These are phyloP conservation scores for Chlamydomonas sp. DNA, from an alignment of 139 green algal genomes.

Conservation along the genomic window DNA sequence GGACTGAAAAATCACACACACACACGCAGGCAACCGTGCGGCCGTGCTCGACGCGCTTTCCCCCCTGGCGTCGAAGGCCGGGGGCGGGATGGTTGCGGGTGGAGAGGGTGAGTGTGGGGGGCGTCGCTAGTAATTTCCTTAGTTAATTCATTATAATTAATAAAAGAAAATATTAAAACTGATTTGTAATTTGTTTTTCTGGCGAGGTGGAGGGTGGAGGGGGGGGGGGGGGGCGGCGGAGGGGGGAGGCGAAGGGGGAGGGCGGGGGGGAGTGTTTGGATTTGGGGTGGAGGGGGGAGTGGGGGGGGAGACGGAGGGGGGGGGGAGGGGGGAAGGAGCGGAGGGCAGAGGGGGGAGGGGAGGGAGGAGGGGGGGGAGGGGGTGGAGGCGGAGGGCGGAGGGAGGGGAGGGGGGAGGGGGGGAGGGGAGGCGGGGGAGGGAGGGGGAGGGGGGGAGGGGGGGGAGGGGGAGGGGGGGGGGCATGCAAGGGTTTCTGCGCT, in stretches of 20 bases:
- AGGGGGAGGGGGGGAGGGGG: not conserved
- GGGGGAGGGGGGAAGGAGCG: slow-evolving; percentile 1
- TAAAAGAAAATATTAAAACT: not conserved
- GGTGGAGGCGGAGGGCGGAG: not conserved
- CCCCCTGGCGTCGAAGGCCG: not conserved
- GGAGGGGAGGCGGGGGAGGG: not conserved
- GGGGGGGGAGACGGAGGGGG: no score
- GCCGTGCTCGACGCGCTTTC: slow-evolving; percentile 52
- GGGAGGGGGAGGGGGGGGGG: no score
- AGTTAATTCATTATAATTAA: no score
- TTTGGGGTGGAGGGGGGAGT: not conserved
- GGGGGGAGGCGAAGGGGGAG: not conserved
- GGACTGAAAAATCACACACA: not conserved
- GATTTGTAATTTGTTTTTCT: not conserved
- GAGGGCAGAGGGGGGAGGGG: not conserved
- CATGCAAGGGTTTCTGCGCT: no score
- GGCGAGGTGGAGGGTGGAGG: not conserved
- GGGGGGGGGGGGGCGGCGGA: not conserved
- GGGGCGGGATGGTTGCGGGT: not conserved
- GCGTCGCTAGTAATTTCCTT: no score
- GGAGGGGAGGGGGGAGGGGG: not conserved
- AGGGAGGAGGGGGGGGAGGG: not conserved
- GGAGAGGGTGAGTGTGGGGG: no score
- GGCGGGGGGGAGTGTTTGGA: not conserved
- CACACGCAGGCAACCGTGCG: slow-evolving; percentile 26